Evolutionary conservation across 139 green algal genomes (phyloP).

Genomic region (Chlamydomonas sp.): DNA sequence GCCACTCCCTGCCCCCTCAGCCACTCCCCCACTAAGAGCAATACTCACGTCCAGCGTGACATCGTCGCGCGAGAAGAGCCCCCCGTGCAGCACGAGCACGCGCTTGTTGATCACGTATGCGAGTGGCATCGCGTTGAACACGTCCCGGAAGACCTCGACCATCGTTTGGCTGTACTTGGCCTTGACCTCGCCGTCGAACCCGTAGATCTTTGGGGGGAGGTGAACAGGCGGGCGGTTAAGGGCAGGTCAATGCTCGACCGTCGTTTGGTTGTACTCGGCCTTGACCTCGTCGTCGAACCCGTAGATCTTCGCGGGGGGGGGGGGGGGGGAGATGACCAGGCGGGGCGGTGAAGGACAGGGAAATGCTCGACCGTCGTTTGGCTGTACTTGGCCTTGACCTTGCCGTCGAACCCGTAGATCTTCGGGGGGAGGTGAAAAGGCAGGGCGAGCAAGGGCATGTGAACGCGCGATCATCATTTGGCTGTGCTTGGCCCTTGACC

Average conservation of each 20-base stretch:
- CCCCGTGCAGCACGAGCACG: slow-evolving; percentile 91
- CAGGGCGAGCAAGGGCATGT: no score
- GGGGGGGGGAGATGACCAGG: no score
- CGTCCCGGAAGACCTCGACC: slow-evolving; percentile 86
- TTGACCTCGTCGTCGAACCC: slow-evolving; percentile 92
- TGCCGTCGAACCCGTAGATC: slow-evolving; percentile 94
- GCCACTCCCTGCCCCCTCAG: neutral
- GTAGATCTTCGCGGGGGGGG: no score
- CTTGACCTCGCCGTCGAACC: slow-evolving; percentile 90
- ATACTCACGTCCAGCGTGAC: slow-evolving; percentile 80
- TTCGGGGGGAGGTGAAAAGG: no score
- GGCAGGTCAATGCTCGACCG: slow-evolving; percentile 8
- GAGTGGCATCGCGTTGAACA: slow-evolving; percentile 87
- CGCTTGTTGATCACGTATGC: slow-evolving; percentile 65
- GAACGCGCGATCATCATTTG: no score
- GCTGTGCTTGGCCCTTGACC: no score
- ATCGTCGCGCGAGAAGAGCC: slow-evolving; percentile 76
- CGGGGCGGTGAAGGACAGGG: no score
- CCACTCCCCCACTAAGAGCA: neutral
- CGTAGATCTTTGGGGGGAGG: no score
- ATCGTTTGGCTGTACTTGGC: slow-evolving; percentile 73
- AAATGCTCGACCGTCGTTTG: slow-evolving; percentile 83
- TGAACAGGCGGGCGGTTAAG: no score
- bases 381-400: slow-evolving; percentile 84
- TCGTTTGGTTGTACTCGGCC: no score